Percentiles rank a stretch among this genome's conserved stretches.
Conservation (phyloP, 108 stramenopile genomes). For the Cyclotella sp. region DNA sequence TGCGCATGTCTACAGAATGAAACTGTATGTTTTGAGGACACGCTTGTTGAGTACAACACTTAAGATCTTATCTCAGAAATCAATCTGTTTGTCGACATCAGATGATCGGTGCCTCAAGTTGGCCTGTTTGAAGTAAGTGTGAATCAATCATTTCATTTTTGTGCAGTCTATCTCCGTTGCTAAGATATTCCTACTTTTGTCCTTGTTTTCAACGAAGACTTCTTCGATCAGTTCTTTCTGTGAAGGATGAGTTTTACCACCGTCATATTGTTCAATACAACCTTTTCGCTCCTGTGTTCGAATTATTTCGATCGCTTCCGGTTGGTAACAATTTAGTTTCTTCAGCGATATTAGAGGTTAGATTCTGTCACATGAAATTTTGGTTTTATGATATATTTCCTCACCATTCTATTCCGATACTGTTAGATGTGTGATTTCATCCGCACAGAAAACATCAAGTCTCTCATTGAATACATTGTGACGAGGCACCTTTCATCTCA, state of each 20-base stretch:
- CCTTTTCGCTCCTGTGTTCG: constrained; percentile 87
- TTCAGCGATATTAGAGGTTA: constrained; percentile 77
- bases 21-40: constrained; percentile 76
- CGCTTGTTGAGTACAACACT: constrained; percentile 72
- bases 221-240: constrained; percentile 81
- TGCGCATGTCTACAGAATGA: constrained; percentile 88
- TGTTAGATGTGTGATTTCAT: constrained; percentile 85
- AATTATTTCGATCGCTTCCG: constrained; percentile 78
- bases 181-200: neutral
- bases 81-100: constrained; percentile 29
- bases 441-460: constrained; percentile 78
- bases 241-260: constrained; percentile 89
- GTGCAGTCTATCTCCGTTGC: neutral
- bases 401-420: neutral
- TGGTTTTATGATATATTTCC: neutral
- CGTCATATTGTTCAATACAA: constrained; percentile 89
- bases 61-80: constrained; percentile 56
- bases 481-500: constrained; percentile 59
- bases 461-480: constrained; percentile 86
- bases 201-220: constrained; percentile 40
- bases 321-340: constrained; percentile 87
- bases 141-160: neutral
- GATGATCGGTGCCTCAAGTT: constrained; percentile 81
- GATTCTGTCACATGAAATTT: neutral
- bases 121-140: constrained; percentile 65